A percentile compares a stretch with the other conserved stretches of the same genome.
Evolutionary conservation across 2,329 filamentous ascomycete species (phyloP).

Genomic region (Madurella mycetomatis): DNA sequence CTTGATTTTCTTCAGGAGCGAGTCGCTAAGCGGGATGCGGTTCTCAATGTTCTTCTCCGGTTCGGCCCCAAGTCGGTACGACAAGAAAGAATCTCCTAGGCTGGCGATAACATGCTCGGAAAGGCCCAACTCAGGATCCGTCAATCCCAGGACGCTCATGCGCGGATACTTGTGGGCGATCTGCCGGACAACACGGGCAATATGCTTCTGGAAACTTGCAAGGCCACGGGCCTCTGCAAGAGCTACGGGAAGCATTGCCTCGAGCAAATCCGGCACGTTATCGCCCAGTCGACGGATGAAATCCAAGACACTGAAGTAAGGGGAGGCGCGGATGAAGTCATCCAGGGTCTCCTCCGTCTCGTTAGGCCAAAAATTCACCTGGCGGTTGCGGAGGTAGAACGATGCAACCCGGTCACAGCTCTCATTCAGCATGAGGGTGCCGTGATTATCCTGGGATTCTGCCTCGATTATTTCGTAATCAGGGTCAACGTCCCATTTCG

Average conservation of each 20-base stretch:
- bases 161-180: conserved; percentile 37
- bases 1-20: conserved; percentile 18
- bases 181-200: conserved; percentile 34
- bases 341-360: conserved; percentile 31
- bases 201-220: conserved; percentile 31
- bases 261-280: conserved; percentile 26
- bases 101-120: conserved; percentile 31
- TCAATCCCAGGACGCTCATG: conserved; percentile 38
- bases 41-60: conserved; percentile 20
- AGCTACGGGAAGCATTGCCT: conserved; percentile 23
- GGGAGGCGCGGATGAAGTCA: conserved; percentile 31
- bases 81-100: conserved; percentile 30
- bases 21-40: conserved; percentile 13
- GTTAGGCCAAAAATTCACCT: conserved; percentile 16
- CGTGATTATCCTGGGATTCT: not conserved
- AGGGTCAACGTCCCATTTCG: conserved; percentile 37
- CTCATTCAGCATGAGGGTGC: conserved; percentile 29
- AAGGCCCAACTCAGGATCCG: conserved; percentile 30
- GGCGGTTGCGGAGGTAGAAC: conserved; percentile 24
- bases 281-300: conserved; percentile 28
- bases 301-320: conserved; percentile 29
- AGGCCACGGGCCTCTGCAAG: conserved; percentile 32
- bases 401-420: conserved; percentile 35
- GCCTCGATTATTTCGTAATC: conserved; percentile 34
- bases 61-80: conserved; percentile 27